Evolutionary conservation across 768 basidiomycete genomes (phyloP).

Genomic region (Leccinellum albellum): DNA sequence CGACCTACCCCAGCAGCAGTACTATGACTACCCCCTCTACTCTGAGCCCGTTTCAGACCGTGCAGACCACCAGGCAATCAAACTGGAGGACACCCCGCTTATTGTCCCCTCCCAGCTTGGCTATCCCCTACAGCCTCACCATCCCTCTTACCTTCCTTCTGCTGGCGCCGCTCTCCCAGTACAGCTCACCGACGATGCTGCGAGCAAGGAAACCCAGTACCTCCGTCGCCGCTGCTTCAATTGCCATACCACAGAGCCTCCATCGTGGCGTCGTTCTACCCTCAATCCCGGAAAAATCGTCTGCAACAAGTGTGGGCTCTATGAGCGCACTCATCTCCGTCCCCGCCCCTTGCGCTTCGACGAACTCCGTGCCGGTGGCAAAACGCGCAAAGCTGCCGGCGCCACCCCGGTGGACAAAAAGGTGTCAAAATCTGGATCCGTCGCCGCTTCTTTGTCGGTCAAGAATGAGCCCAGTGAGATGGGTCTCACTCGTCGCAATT

Average conservation of each 20-base stretch:
- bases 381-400: slow-evolving; percentile 54
- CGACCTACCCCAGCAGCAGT: slow-evolving; percentile 49
- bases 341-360: slow-evolving; percentile 83
- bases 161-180: slow-evolving; percentile 50
- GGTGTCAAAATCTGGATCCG: slow-evolving; percentile 31
- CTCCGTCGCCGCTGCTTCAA: slow-evolving; percentile 86
- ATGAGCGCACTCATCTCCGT: slow-evolving; percentile 84
- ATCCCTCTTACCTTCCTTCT: slow-evolving; percentile 39
- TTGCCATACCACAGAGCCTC: slow-evolving; percentile 89
- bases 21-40: slow-evolving; percentile 37
- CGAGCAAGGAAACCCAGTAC: slow-evolving; percentile 87
- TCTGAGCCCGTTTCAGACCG: slow-evolving; percentile 35
- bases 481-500: slow-evolving; percentile 52
- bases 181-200: slow-evolving; percentile 88
- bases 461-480: slow-evolving; percentile 65
- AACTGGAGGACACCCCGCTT: slow-evolving; percentile 60
- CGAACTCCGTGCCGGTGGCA: slow-evolving; percentile 83
- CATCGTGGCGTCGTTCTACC: slow-evolving; percentile 82
- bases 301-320: slow-evolving; percentile 91
- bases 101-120: slow-evolving; percentile 60
- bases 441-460: slow-evolving; percentile 39
- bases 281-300: slow-evolving; percentile 91
- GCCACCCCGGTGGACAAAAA: slow-evolving; percentile 29
- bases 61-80: slow-evolving; percentile 41
- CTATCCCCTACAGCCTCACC: slow-evolving; percentile 31